These are phyloP conservation scores for Lithohypha guttulata DNA, from an alignment of 2,329 filamentous ascomycete genomes.

Conservation along the genomic window DNA sequence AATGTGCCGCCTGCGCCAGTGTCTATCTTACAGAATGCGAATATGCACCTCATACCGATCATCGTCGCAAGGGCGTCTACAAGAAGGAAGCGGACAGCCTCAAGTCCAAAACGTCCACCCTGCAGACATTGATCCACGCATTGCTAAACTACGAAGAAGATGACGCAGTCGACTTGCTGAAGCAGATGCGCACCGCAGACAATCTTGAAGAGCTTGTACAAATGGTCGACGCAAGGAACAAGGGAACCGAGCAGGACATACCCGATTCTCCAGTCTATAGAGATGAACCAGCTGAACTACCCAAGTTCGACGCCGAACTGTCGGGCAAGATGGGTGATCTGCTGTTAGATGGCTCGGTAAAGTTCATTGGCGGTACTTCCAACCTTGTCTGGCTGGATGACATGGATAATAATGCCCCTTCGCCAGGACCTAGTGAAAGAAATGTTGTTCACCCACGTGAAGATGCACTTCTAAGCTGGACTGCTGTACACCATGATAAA, in stretches of 20 bases:
- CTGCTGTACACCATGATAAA: slow-evolving; percentile 67
- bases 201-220: slow-evolving; percentile 55
- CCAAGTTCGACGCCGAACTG: slow-evolving; percentile 62
- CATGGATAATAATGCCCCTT: slow-evolving; percentile 27
- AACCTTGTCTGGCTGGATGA: slow-evolving; percentile 70
- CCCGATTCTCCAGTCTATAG: slow-evolving; percentile 27
- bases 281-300: slow-evolving; percentile 22
- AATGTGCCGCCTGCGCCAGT: slow-evolving; percentile 89
- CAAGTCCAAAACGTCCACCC: slow-evolving; percentile 74
- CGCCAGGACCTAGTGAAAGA: slow-evolving; percentile 3
- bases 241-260: slow-evolving; percentile 33
- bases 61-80: slow-evolving; percentile 92
- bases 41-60: slow-evolving; percentile 93
- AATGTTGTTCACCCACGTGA: slow-evolving; percentile 45
- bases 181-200: slow-evolving; percentile 78
- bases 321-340: slow-evolving; percentile 90
- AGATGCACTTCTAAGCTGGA: slow-evolving; percentile 76
- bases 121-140: slow-evolving; percentile 86
- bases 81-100: slow-evolving; percentile 83
- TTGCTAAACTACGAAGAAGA: slow-evolving; percentile 86
- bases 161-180: slow-evolving; percentile 70
- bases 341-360: slow-evolving; percentile 71
- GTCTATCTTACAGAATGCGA: slow-evolving; percentile 71
- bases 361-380: slow-evolving; percentile 89
- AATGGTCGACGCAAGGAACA: slow-evolving; percentile 44